phyloP scores from a whole-genome alignment of 768 basidiomycete genomes.

The Lyophyllum semitale region DNA sequence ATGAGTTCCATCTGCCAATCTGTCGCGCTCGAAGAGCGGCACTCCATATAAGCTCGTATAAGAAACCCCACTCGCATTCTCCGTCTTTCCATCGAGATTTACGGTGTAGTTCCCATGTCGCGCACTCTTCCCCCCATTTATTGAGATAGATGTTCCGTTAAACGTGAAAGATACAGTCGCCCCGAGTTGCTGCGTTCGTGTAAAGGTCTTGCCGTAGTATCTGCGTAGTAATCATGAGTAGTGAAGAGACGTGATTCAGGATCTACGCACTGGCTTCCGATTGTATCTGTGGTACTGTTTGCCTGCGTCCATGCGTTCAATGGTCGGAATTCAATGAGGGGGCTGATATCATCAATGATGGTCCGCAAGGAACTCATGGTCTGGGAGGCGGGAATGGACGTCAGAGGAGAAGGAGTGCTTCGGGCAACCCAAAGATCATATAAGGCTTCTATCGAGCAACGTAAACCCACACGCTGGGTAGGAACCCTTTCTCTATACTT shows the following conservation, averaged over 20 bases:
- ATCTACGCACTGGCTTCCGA: slow-evolving; percentile 8
- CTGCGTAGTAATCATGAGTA: slow-evolving; percentile 17
- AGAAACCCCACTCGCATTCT: slow-evolving; percentile 19
- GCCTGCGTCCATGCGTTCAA: slow-evolving; percentile 20
- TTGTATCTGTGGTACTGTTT: slow-evolving; percentile 13
- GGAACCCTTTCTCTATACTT: background rate
- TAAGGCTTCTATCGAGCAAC: no score
- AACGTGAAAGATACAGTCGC: slow-evolving; percentile 33
- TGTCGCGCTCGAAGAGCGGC: slow-evolving; percentile 28
- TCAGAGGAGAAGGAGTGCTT: background rate
- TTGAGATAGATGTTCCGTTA: slow-evolving; percentile 37
- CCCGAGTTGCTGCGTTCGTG: slow-evolving; percentile 26
- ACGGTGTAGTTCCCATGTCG: slow-evolving; percentile 38
- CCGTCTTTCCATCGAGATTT: slow-evolving; percentile 27
- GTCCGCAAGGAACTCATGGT: slow-evolving; percentile 19
- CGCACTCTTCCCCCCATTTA: slow-evolving; percentile 36
- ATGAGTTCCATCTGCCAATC: slow-evolving; percentile 30
- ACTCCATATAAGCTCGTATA: slow-evolving; percentile 23
- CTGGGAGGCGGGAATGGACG: background rate
- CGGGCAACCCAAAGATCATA: background rate
- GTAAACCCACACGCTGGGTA: background rate
- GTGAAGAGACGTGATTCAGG: background rate
- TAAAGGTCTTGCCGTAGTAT: slow-evolving; percentile 39
- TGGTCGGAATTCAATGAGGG: slow-evolving; percentile 25
- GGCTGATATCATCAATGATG: slow-evolving; percentile 28